Percentiles rank a stretch among this genome's conserved stretches.
These are phyloP conservation scores for Rhodotorula kratochvilovae DNA, from an alignment of 768 basidiomycete species.

Conservation along the genomic window DNA sequence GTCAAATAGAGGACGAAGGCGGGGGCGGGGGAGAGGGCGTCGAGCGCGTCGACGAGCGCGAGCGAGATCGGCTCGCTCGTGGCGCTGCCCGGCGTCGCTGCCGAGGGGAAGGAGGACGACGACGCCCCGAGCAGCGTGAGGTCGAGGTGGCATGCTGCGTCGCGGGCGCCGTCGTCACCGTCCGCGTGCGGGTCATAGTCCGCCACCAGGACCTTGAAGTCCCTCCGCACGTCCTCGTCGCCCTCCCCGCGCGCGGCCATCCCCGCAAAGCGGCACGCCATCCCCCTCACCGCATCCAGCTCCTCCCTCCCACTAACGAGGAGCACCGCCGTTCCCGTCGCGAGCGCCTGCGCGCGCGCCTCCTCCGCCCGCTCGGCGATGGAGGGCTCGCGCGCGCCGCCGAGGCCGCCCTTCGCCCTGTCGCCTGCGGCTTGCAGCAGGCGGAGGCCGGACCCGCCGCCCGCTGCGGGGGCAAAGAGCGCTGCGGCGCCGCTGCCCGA, in stretches of 20 bases:
- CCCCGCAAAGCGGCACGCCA: conserved; percentile 28
- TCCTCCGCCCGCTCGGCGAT: neutral
- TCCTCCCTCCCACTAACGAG: conserved; percentile 27
- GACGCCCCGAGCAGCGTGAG: conserved; percentile 10
- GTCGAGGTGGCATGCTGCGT: conserved; percentile 32
- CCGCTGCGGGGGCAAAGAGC: neutral
- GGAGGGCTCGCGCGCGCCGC: neutral
- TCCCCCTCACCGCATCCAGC: conserved; percentile 5
- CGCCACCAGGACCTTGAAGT: conserved; percentile 27
- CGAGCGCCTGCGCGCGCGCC: neutral
- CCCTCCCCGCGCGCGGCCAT: neutral
- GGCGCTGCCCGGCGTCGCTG: neutral
- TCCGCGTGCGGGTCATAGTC: conserved; percentile 10
- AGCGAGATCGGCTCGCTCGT: conserved; percentile 17
- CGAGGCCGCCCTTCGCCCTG: conserved; percentile 6
- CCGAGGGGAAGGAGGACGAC: neutral
- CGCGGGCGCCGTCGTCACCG: neutral
- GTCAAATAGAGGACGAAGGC: conserved; percentile 22
- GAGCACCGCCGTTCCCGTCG: conserved; percentile 25
- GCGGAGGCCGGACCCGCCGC: conserved; percentile 11
- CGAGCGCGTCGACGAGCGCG: conserved; percentile 28
- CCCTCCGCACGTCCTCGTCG: neutral
- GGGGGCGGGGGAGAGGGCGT: conserved; percentile 2
- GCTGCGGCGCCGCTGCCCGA: neutral
- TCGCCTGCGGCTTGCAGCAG: conserved; percentile 5